These are phyloP conservation scores for Selaginella tamariscina DNA, from an alignment of 75 land plant genomes.

Conservation along the genomic window DNA sequence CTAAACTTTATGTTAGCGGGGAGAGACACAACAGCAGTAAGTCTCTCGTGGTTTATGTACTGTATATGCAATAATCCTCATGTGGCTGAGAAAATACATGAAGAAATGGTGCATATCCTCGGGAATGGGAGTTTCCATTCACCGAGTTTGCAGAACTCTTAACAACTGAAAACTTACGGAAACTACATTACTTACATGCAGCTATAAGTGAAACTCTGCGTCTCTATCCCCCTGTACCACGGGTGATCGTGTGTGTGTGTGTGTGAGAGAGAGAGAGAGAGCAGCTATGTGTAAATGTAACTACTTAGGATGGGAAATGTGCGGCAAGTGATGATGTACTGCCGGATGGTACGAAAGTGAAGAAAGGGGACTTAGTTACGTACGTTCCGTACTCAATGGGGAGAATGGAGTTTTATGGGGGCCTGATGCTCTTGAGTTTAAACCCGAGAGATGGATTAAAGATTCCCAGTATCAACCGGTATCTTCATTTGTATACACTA, in stretches of 20 bases:
- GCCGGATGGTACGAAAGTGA: conserved; percentile 40
- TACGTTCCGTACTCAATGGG: conserved; percentile 48
- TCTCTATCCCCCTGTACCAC: conserved; percentile 5
- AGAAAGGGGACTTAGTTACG: conserved; percentile 23
- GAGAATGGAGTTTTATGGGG: conserved; percentile 57
- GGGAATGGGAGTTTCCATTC: conserved; percentile 1
- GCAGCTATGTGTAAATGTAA: too few species aligned
- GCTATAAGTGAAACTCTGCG: conserved; percentile 4
- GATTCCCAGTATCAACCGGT: conserved; percentile 17
- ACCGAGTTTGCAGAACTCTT: background rate
- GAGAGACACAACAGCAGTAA: conserved; percentile 65
- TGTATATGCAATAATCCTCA: conserved; percentile 48
- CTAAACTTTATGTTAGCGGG: conserved; percentile 72
- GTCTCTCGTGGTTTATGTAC: conserved; percentile 71
- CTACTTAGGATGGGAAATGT: conserved; percentile 14
- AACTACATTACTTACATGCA: conserved; percentile 3
- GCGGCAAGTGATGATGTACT: conserved; percentile 30
- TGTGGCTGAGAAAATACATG: conserved; percentile 33
- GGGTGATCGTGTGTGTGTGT: too few species aligned
- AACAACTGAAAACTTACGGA: background rate
- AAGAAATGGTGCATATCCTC: conserved; percentile 16
- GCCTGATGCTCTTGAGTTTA: conserved; percentile 30
- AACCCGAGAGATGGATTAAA: conserved; percentile 63
- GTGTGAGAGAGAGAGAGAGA: too few species aligned
- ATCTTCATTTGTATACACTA: conserved; percentile 23